Evolutionary conservation across 2,329 filamentous ascomycete species (phyloP).

Genomic region (Cyphellophora attinorum): DNA sequence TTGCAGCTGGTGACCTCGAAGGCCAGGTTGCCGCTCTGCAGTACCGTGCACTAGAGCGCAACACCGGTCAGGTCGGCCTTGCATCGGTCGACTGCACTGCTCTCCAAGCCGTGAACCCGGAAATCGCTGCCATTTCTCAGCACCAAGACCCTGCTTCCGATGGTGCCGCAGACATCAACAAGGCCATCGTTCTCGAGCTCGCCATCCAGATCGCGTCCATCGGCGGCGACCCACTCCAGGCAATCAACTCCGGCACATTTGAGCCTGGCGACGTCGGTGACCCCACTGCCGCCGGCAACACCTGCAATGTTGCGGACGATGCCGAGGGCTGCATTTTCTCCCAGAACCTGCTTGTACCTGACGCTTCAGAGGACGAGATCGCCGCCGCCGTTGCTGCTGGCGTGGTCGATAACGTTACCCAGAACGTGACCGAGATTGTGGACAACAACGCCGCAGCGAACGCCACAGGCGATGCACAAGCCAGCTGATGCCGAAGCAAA

Average conservation of each 20-base stretch:
- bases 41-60: constrained; percentile 49
- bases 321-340: constrained; percentile 46
- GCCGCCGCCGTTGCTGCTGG: constrained; percentile 35
- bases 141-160: constrained; percentile 59
- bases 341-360: constrained; percentile 42
- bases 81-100: constrained; percentile 48
- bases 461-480: no score
- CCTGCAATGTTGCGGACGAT: constrained; percentile 41
- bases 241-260: constrained; percentile 55
- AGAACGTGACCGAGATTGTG: not conserved
- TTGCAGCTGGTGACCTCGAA: constrained; percentile 40
- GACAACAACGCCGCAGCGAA: not conserved
- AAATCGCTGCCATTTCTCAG: constrained; percentile 54
- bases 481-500: no score
- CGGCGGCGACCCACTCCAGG: constrained; percentile 53
- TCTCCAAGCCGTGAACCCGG: constrained; percentile 51
- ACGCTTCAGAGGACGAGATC: constrained; percentile 45
- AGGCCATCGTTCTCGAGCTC: constrained; percentile 49
- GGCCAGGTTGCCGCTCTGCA: constrained; percentile 47
- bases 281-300: constrained; percentile 42
- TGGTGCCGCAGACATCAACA: constrained; percentile 49
- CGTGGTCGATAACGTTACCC: constrained; percentile 6
- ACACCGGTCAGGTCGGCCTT: constrained; percentile 48
- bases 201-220: constrained; percentile 51
- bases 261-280: constrained; percentile 48